Evolutionary conservation across 257 asterid species (phyloP).

Genomic region (Thymus quinquecostatus): DNA sequence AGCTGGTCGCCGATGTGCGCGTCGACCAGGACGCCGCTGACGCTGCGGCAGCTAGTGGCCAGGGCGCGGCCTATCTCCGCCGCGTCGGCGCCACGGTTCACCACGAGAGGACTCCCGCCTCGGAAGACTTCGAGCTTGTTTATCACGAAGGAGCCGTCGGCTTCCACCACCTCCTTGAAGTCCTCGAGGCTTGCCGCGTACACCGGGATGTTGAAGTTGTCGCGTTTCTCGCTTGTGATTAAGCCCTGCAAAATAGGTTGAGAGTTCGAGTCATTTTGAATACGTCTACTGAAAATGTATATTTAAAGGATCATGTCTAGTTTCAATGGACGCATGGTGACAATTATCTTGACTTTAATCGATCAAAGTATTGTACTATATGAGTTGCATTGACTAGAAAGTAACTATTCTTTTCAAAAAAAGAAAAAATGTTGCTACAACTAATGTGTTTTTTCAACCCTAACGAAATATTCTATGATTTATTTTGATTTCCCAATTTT

Average conservation of each 20-base stretch:
- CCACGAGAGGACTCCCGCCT: conserved; percentile 97
- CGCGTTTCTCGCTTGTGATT: conserved; percentile 72
- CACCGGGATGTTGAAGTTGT: conserved; percentile 86
- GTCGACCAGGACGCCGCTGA: conserved; percentile 87
- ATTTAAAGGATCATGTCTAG: background rate
- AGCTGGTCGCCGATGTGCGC: conserved; percentile 87
- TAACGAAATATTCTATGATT: background rate
- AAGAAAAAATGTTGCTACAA: background rate
- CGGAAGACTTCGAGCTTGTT: conserved; percentile 76
- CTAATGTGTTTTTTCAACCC: background rate
- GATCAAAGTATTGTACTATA: background rate
- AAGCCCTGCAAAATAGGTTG: conserved; percentile 52
- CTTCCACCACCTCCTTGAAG: conserved; percentile 89
- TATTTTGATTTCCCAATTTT: background rate
- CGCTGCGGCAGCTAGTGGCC: conserved; percentile 85
- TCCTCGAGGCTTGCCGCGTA: conserved; percentile 91
- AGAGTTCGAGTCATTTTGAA: no score
- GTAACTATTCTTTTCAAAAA: no score
- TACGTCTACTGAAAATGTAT: no score
- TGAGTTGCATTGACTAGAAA: background rate
- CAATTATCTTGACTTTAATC: background rate
- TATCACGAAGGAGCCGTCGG: conserved; percentile 63
- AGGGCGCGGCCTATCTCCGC: conserved; percentile 88
- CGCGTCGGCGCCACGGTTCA: conserved; percentile 72
- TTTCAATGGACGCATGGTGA: conserved; percentile 6